Evolutionary conservation across 2,329 filamentous ascomycete species (phyloP).

Genomic region (Aspergillus oerlinghausenensis): DNA sequence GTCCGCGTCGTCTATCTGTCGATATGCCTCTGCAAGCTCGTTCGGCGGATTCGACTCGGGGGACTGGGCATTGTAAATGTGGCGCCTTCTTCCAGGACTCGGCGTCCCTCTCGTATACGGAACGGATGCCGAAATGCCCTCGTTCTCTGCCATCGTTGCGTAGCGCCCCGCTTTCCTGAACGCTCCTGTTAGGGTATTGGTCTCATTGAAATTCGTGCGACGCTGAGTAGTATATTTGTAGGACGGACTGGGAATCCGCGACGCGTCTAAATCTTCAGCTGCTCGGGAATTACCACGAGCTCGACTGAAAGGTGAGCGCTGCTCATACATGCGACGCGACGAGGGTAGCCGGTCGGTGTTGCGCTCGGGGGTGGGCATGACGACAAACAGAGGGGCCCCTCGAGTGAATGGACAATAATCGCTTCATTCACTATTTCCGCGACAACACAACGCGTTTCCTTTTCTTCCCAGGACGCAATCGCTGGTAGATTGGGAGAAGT

Average conservation of each 20-base stretch:
- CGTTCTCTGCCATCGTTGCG: constrained; percentile 23
- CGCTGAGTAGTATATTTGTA: constrained; percentile 25
- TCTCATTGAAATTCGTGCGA: constrained; percentile 31
- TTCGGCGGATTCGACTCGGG: constrained; percentile 37
- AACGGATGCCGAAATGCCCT: constrained; percentile 10
- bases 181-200: constrained; percentile 37
- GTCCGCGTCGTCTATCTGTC: constrained; percentile 36
- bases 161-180: constrained; percentile 33
- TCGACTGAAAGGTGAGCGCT: constrained; percentile 30
- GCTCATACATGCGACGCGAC: constrained; percentile 26
- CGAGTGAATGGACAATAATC: background rate
- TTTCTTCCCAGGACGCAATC: constrained; percentile 8
- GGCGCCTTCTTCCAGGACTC: constrained; percentile 28
- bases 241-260: constrained; percentile 25
- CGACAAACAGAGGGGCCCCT: constrained; percentile 12
- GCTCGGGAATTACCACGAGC: constrained; percentile 20
- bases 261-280: constrained; percentile 25
- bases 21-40: constrained; percentile 37
- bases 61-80: constrained; percentile 22
- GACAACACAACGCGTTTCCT: constrained; percentile 1
- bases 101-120: constrained; percentile 19
- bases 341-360: constrained; percentile 22
- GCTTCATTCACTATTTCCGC: constrained; percentile 6
- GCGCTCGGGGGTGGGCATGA: constrained; percentile 33
- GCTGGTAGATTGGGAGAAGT: background rate